These are phyloP conservation scores for Babesia bigemina DNA, from an alignment of 169 alveolate species.

Conservation along the genomic window DNA sequence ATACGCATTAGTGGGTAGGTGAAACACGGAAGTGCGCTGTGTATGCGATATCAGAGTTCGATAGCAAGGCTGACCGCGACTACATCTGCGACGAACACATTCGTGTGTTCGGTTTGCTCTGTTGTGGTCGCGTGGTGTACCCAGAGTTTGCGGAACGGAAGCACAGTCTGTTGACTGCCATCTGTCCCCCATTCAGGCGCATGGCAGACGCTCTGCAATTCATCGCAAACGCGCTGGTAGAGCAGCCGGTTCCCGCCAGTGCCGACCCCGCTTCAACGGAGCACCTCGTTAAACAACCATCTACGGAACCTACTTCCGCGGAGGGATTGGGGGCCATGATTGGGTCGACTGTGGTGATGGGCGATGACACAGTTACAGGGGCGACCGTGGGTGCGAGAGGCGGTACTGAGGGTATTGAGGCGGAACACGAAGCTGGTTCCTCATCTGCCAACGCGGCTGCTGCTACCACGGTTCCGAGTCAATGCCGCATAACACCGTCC, in stretches of 20 bases:
- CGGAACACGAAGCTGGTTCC: not conserved
- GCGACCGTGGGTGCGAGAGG: not conserved
- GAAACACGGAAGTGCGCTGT: not conserved
- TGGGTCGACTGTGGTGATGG: not conserved
- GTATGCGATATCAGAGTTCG: slow-evolving; percentile 20
- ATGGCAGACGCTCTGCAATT: slow-evolving; percentile 59
- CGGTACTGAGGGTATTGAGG: not conserved
- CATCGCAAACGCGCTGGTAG: slow-evolving; percentile 59
- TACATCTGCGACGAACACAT: slow-evolving; percentile 45
- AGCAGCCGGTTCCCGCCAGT: slow-evolving; percentile 18
- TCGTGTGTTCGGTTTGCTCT: slow-evolving; percentile 52
- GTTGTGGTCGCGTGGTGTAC: slow-evolving; percentile 60
- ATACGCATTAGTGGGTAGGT: slow-evolving; percentile 65
- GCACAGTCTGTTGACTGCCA: slow-evolving; percentile 43
- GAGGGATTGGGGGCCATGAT: not conserved
- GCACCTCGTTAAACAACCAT: not conserved
- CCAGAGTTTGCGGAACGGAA: slow-evolving; percentile 67
- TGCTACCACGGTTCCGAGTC: slow-evolving; percentile 10
- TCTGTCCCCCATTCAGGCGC: slow-evolving; percentile 61
- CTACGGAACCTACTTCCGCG: not conserved
- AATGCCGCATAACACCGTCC: slow-evolving; percentile 48
- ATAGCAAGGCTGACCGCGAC: slow-evolving; percentile 41
- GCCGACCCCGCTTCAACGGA: not conserved
- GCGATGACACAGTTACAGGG: not conserved
- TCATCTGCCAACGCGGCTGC: not conserved